Base-by-base conservation (phyloP, 805 yeast species). In the Cyberlindnera nakhonratchasimensis region DNA sequence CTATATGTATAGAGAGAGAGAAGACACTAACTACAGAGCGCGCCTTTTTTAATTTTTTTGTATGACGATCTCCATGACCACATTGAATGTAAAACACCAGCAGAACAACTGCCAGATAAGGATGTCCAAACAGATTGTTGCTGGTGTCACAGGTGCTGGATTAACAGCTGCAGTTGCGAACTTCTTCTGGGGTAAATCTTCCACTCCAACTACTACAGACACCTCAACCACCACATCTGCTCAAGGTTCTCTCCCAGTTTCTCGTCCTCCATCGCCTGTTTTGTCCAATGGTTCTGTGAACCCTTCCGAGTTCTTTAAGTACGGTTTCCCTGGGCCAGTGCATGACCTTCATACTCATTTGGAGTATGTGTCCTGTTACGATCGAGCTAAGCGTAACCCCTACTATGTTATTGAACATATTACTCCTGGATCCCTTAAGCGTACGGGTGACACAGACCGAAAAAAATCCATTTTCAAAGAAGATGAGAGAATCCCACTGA, bases 291-390 rank as follows among this genome's bases (percentile, higher is more conserved):
- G n/a, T 7, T 14, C 33, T 12, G 77, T 87, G 4, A 72, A 78
- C 45, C 99, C 98, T 0, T 74, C 77, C 18, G 95, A 71, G 6
- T 89, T 85, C 66, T 90, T 89, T 70, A 80, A 82, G 54, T 90
- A 86, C 59, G 99, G 99, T 4, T 88, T 86, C 57, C 99, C 98
- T 0, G 96, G 96, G 2, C 98, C 98, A 0, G 74, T 86, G 24
- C 95, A 88, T 62, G 99, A 93, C 59, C 64, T 91, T 45, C 78
- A 79, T 43, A 76, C 70, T 10, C 72, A 87, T 47, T 70, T 72
- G 43, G 96, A 89, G 65, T 93, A 83, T 61, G 76, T 91, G 16
- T 79, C 93, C 41, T 86, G 93, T 53, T 93, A 80, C 63, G 91
- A 93, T 59, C 75, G 99, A 51, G 75, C 81, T 48, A 84, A 80